Conservation (phyloP, 805 yeast genomes). For the Starmerella riodocensis region DNA sequence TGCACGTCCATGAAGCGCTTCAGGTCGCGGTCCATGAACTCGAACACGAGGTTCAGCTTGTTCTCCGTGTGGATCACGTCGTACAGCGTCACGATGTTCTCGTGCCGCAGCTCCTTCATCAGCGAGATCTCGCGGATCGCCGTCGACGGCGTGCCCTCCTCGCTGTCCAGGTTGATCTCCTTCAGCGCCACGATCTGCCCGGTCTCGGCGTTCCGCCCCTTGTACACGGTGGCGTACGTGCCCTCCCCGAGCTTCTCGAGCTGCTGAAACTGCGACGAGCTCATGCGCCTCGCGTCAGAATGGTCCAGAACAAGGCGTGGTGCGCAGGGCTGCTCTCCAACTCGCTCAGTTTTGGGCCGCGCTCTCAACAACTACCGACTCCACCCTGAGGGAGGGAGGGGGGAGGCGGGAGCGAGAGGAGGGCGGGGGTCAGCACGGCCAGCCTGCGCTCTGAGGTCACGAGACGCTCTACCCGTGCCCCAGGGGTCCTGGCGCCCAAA, state of each 20-base stretch:
- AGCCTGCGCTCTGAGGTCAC: too few species aligned
- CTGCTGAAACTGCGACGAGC: slow-evolving; percentile 26
- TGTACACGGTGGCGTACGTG: slow-evolving; percentile 97
- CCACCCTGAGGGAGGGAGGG: too few species aligned
- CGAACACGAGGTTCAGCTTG: slow-evolving; percentile 85
- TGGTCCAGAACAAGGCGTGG: too few species aligned
- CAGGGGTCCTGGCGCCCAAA: too few species aligned
- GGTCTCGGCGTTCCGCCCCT: slow-evolving; percentile 72
- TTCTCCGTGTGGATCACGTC: slow-evolving; percentile 96
- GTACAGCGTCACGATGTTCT: slow-evolving; percentile 78
- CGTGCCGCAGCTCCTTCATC: slow-evolving; percentile 88
- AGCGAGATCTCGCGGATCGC: slow-evolving; percentile 93
- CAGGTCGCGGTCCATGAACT: slow-evolving; percentile 82
- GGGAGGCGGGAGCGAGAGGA: too few species aligned
- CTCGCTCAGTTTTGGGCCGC: too few species aligned
- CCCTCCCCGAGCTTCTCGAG: slow-evolving; percentile 82
- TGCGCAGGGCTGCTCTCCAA: too few species aligned
- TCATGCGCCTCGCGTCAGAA: too few species aligned
- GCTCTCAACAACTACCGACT: too few species aligned
- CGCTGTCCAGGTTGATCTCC: slow-evolving; percentile 87
- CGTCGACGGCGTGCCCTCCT: slow-evolving; percentile 97
- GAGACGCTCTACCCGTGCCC: too few species aligned
- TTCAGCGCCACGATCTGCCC: slow-evolving; percentile 88
- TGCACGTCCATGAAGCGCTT: slow-evolving; percentile 88
- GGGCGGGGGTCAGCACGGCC: too few species aligned